Evolutionary conservation across 805 yeast species (phyloP), one percentile per base, ranked within the genome.

Genomic region (Starmerella asiatica): DNA sequence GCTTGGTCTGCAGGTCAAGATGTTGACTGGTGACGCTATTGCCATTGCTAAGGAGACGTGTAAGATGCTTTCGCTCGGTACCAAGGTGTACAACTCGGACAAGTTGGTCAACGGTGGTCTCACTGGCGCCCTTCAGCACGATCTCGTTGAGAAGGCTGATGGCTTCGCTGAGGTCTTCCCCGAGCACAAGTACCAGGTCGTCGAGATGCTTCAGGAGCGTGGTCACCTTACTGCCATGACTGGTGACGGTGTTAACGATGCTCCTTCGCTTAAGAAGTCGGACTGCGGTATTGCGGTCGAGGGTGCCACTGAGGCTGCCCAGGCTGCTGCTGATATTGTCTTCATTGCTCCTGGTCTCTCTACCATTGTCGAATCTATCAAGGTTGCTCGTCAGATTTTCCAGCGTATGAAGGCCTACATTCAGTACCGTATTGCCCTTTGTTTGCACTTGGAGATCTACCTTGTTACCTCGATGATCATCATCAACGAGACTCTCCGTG

Each of bases 161-260:
- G 95, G 95, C 77, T 84, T 84, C 67, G 94, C 94, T 66, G 94
- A 84, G 72, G 94, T 84, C 63, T 84, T 84, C 93, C 95, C 95
- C 56, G 94, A 84, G 73, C 94, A 84, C 73, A 84, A 84, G 71
- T 83, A 81, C 73, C 82, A 79, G 63, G 94, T 86, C 59, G 95
- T 84, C 67, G 94, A 83, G 71, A 82, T 83, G 63, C 75, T 84
- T 67, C 94, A 84, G 73, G 74, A 78, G 64, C 79, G 94, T 75
- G 94, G 94, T 69, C 83, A 80, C 78, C 75, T 84, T 69, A 93
- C 85, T 69, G 95, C 94, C 68, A 84, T 84, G 95, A 84, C 95
- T 73, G 95, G 95, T 80, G 95, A 84, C 64, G 95, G 95, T 82
- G 94, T 84, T 63, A 84, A 84, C 73, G 95, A 84, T 70, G 94